Base-by-base conservation (phyloP, 352 stramenopile species). In the Phytophthora rubi region DNA sequence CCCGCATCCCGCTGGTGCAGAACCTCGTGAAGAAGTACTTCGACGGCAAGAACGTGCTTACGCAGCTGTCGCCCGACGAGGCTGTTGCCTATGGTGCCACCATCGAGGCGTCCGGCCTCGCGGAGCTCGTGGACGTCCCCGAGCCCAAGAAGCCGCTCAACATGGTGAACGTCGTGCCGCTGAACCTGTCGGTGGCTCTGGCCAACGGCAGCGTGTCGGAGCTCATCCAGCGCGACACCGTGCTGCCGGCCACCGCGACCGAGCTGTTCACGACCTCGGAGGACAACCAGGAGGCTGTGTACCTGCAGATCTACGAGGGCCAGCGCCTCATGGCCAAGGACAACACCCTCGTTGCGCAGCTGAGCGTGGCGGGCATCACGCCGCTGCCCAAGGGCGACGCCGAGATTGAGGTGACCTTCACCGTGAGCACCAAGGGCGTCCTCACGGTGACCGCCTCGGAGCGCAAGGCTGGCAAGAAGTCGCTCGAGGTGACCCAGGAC, bases 281-380 rank as follows among this genome's bases (percentile, higher is more conserved):
- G 16, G 95, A 98, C 81, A 97, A 97, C 77, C 95, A 98, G 77
- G 80, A 88, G 26, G 84, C 75, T 44, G 91, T 98, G 61, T 95
- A 95, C 67, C 76, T 98, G 61, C 88, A 98, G 70, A 89, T 98
- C 56, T 98, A 95, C 73, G 94, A 98, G 71, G 97, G 97, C 32
- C 97, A 99, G 82, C 94, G 97, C 26, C 80, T 96, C 47, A 98
- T 99, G 96, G 98, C 96, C 53, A 98, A 98, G 70, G 95, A 98
- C 73, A 99, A 99, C 81, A 97, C 92, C 33, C 77, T 98, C 48
- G 76, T 98, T 59, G 95, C 92, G 54, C 91, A 95, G 76, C 90
- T 98, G 71, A 89, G 84, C 39, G 78, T 99, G n/a, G 70, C 78
- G 33, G 94, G 91, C 66, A 98, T 98, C 70, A 88, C 92, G 53